Evolutionary conservation across 2,329 filamentous ascomycete genomes (phyloP), one percentile per base, ranked within the genome.

Genomic region (Colletotrichum simmondsii): DNA sequence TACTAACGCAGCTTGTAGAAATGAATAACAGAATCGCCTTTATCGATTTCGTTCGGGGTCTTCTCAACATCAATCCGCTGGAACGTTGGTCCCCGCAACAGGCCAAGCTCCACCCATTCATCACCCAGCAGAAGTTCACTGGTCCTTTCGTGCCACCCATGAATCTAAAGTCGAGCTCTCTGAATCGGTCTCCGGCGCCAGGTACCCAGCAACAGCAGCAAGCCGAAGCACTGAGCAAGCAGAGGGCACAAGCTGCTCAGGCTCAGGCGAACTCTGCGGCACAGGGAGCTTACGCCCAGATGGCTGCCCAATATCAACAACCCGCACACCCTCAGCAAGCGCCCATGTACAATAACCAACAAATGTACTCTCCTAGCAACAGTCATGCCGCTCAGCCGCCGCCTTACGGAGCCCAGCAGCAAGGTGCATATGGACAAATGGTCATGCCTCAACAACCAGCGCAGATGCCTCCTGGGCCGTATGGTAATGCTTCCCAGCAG

Each of bases 81-180:
- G 97, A 99, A 83, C 88, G 97, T 81, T 99, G 97, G 97, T 98
- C 97, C 4, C 97, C 97, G 7, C 96, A 98, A 79, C 97, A 99
- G 84, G 97, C 97, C 42, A 98, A 98, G 81, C 86, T 98, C 72
- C 97, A 99, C 80, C 97, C 97, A 0, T 99, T 99, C 83, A 99
- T 99, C 80, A 99, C 97, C 0, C 97, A 99, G 81, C 94, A 97
- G 80, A 99, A 98, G 85, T 99, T 93, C 80, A 98, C 95, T 0
- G 95, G 95, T 0, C 95, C 95, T 4, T 99, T 99, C 80, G 94
- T 98, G 60, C 97, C 97, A 10, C 96, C 96, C 2, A 98, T 98
- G 95, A 98, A 97, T 79, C 86, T 98, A 72, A 98, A 98, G 82
- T 92, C 95, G 24, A 94, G 93, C 78, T 93, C 94, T 2, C 87